Evolutionary conservation across 2,329 filamentous ascomycete genomes (phyloP).

Genomic region (Dothistroma pini): DNA sequence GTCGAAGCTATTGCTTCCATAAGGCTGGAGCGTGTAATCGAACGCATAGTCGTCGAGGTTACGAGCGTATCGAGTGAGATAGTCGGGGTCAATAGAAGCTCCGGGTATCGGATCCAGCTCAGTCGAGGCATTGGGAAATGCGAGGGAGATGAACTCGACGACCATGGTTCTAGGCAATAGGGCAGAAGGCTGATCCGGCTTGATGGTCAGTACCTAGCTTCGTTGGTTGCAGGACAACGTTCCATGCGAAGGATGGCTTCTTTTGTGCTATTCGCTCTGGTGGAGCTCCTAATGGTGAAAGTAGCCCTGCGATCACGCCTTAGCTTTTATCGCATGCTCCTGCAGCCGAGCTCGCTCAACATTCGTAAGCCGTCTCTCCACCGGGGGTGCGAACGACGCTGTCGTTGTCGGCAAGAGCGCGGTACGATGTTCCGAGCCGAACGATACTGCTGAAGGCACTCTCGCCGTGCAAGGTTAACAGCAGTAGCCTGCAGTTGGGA

Average conservation of each 20-base stretch:
- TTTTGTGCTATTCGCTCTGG: conserved; percentile 7
- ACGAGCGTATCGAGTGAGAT: conserved; percentile 54
- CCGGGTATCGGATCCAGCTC: conserved; percentile 54
- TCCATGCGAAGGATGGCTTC: neutral
- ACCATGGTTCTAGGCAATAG: conserved; percentile 19
- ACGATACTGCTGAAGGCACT: no score
- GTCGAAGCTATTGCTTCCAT: conserved; percentile 54
- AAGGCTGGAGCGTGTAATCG: conserved; percentile 61
- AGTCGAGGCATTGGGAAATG: conserved; percentile 55
- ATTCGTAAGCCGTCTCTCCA: neutral
- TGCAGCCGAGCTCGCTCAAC: neutral
- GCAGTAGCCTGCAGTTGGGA: no score
- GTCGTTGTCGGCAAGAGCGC: no score
- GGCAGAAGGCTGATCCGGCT: neutral
- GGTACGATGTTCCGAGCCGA: no score
- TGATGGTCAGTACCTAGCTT: neutral
- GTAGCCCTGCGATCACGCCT: conserved; percentile 18
- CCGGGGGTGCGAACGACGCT: neutral
- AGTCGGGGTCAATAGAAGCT: conserved; percentile 54
- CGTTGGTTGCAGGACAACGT: neutral
- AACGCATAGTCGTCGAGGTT: conserved; percentile 58
- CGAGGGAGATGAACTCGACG: conserved; percentile 56
- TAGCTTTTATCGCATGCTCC: conserved; percentile 2
- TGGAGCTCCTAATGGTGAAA: conserved; percentile 15
- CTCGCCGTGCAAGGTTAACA: no score